Conservation (phyloP, 345 rosid species). For the Lenwebbia sp. region DNA sequence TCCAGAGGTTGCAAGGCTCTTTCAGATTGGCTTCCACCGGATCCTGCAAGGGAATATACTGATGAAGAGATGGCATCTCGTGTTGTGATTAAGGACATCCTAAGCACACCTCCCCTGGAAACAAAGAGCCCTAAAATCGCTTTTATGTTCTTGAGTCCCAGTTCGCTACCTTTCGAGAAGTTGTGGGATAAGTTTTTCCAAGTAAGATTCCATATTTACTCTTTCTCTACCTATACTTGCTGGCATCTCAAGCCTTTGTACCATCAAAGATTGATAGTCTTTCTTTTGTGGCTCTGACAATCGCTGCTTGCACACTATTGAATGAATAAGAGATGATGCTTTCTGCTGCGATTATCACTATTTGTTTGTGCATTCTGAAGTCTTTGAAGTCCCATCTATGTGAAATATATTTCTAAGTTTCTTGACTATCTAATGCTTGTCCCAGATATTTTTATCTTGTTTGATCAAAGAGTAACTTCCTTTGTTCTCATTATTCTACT, state of each 20-base stretch:
- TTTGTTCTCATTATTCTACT: background rate
- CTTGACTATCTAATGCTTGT: background rate
- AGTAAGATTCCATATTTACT: constrained; percentile 20
- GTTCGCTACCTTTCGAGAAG: constrained; percentile 85
- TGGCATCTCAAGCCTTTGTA: background rate
- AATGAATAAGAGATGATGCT: background rate
- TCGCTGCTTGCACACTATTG: background rate
- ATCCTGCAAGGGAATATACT: constrained; percentile 57
- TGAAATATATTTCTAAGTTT: background rate
- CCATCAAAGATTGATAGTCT: background rate
- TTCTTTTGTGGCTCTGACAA: background rate
- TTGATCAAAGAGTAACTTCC: background rate
- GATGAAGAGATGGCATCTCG: constrained; percentile 82
- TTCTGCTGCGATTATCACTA: background rate
- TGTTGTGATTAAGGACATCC: constrained; percentile 59
- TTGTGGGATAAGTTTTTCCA: constrained; percentile 86
- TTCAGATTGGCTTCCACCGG: constrained; percentile 87
- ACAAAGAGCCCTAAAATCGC: constrained; percentile 65
- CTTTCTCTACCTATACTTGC: background rate
- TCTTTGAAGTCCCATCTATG: background rate
- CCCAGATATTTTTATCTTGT: background rate
- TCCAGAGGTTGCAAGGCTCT: constrained; percentile 79
- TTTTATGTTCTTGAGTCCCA: constrained; percentile 83
- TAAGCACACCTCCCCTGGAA: constrained; percentile 37
- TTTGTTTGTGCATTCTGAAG: background rate